phyloP scores from a whole-genome alignment of 2,329 filamentous ascomycete genomes.

The Nemania diffusa region DNA sequence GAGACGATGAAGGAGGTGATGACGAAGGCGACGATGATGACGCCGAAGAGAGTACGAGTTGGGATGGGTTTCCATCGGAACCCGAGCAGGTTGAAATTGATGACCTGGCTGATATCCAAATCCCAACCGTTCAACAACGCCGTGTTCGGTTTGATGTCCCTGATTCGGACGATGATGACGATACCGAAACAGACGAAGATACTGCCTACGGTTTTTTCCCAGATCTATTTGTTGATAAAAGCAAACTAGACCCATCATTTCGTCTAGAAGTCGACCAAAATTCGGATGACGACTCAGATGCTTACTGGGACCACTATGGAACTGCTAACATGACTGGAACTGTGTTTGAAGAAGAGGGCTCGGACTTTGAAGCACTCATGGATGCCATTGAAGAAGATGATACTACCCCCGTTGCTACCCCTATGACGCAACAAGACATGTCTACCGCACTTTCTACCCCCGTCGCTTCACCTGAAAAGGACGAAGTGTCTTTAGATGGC shows the following conservation, averaged over 20 bases:
- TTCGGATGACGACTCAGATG: constrained; percentile 60
- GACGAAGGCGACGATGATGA: constrained; percentile 42
- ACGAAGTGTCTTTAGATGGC: constrained; percentile 62
- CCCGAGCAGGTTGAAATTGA: constrained; percentile 56
- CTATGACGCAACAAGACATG: constrained; percentile 50
- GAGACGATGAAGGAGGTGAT: constrained; percentile 50
- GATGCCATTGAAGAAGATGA: constrained; percentile 54
- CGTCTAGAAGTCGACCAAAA: constrained; percentile 77
- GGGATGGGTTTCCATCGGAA: constrained; percentile 65
- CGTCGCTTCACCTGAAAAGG: constrained; percentile 48
- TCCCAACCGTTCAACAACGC: constrained; percentile 59
- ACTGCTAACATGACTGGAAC: constrained; percentile 50
- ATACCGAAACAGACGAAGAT: constrained; percentile 71
- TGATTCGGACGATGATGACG: constrained; percentile 75
- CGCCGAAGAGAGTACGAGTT: constrained; percentile 60
- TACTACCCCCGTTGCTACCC: constrained; percentile 56
- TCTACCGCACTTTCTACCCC: constrained; percentile 51
- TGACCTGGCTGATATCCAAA: constrained; percentile 49
- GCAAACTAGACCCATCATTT: constrained; percentile 75
- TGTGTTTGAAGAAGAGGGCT: constrained; percentile 47
- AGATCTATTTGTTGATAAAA: constrained; percentile 82
- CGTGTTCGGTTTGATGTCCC: constrained; percentile 80
- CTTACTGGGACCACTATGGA: constrained; percentile 70
- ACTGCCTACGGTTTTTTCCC: constrained; percentile 73
- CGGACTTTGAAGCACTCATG: constrained; percentile 57